Percentiles rank a stretch among this genome's conserved stretches.
These are phyloP conservation scores for Kappamyces sp. DNA, from an alignment of 192 early-diverging fungal genomes.

Conservation along the genomic window DNA sequence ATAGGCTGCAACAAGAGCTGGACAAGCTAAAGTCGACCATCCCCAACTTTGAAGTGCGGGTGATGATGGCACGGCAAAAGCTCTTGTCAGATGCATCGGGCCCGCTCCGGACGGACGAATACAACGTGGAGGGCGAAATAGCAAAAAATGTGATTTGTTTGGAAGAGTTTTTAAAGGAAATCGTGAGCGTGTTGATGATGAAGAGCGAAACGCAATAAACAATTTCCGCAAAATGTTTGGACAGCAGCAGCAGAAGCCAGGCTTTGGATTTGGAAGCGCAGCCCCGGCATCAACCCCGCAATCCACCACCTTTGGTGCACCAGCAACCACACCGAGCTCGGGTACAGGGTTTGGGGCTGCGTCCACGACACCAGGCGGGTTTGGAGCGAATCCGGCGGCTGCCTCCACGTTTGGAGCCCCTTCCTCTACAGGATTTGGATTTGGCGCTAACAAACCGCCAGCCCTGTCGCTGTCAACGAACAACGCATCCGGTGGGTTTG, in stretches of 20 bases:
- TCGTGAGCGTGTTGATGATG: conserved; percentile 65
- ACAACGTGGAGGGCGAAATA: conserved; percentile 43
- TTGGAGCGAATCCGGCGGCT: too few relatives aligned
- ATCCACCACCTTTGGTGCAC: too few relatives aligned
- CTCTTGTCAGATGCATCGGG: neutral
- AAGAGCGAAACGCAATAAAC: too few relatives aligned
- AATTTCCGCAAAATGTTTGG: too few relatives aligned
- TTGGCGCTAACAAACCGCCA: neutral
- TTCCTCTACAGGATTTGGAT: too few relatives aligned
- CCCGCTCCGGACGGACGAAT: neutral
- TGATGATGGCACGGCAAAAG: conserved; percentile 47
- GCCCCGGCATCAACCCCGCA: too few relatives aligned
- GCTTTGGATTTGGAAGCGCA: too few relatives aligned
- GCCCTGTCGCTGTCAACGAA: neutral
- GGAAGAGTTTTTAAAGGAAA: conserved; percentile 88
- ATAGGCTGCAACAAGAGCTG: conserved; percentile 59
- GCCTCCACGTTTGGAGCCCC: too few relatives aligned
- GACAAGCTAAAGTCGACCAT: conserved; percentile 56
- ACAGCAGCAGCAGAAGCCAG: too few relatives aligned
- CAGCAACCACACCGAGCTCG: too few relatives aligned
- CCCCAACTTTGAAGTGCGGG: conserved; percentile 49
- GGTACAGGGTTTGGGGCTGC: too few relatives aligned
- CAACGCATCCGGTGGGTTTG: neutral
- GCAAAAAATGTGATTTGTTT: conserved; percentile 87
- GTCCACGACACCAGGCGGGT: too few relatives aligned